These are phyloP conservation scores for Lantana camara DNA, from an alignment of 257 asterid genomes.

Conservation along the genomic window DNA sequence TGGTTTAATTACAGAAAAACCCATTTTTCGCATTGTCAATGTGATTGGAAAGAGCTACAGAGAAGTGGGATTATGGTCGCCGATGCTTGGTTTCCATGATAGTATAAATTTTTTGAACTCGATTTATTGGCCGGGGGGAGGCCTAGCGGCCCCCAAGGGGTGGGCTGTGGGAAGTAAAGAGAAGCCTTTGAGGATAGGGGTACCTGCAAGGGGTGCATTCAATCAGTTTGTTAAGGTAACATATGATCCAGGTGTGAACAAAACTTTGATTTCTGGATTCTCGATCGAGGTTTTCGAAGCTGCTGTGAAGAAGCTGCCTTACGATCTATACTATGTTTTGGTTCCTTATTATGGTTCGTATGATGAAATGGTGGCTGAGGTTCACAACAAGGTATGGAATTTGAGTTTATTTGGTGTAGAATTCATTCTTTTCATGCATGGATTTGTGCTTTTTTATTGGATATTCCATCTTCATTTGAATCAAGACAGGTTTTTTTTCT, in stretches of 20 bases:
- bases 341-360: slow-evolving; percentile 53
- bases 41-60: slow-evolving; percentile 59
- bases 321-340: slow-evolving; percentile 42
- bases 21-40: slow-evolving; percentile 46
- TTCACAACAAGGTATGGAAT: slow-evolving; percentile 54
- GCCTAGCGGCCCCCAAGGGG: slow-evolving; percentile 43
- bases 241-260: slow-evolving; percentile 32
- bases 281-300: slow-evolving; percentile 65
- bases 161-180: slow-evolving; percentile 40
- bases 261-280: slow-evolving; percentile 47
- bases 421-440: too few relatives aligned
- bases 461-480: too few relatives aligned
- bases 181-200: slow-evolving; percentile 52
- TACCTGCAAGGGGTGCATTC: slow-evolving; percentile 59
- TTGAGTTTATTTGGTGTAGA: too few relatives aligned
- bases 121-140: slow-evolving; percentile 71
- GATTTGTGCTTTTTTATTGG: too few relatives aligned
- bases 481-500: too few relatives aligned
- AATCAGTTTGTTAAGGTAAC: slow-evolving; percentile 52
- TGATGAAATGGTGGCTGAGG: slow-evolving; percentile 57
- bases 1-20: slow-evolving; percentile 38
- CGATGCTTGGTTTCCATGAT: slow-evolving; percentile 40
- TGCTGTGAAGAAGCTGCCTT: slow-evolving; percentile 44
- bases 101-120: slow-evolving; percentile 24
- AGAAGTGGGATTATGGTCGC: slow-evolving; percentile 53